Evolutionary conservation across 2,329 filamentous ascomycete species (phyloP), one percentile per base, ranked within the genome.

Genomic region (Cordyceps cateniannulata): DNA sequence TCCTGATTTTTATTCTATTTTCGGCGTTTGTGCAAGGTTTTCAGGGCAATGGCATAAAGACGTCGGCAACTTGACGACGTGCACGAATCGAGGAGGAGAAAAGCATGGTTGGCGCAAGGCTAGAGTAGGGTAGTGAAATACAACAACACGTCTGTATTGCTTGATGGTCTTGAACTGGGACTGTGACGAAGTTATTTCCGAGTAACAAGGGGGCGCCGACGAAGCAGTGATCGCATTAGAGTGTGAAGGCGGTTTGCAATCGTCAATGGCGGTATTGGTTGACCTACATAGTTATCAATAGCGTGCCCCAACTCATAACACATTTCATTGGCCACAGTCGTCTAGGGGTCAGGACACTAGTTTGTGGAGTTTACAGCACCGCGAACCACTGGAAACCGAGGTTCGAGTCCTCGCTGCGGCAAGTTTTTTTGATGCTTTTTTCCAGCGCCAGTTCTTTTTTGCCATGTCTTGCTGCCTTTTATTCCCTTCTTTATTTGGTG

Each of bases 271-370:
- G 42, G 42, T 45, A 24, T 12, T 10, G 2, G 4, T 3, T 22
- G 8, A 12, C 4, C 29, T 51, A 51, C 29, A 40, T 52, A n/a
- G 18, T 25, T 1, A 10, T 8, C 3, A 52, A 52, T 40, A 52
- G 12, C 14, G 5, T 3, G 3, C 2, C 7, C 3, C 10, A 8
- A 22, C 9, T 14, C 29, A 35, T 51, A 5, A 51, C 6, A 16
- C 9, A n/a, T 49, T 18, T 35, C 29, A 51, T 59, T 52, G 47
- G 68, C 68, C 66, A 64, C 63, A 60, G 62, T 69, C 64, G 68
- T 70, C 65, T 69, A 70, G 67, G 63, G 69, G 69, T 67, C 57
- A 69, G 67, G 64, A 69, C 67, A 67, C 63, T 65, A 69, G 65
- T 68, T 70, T 70, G 69, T 70, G 69, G 67, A 55, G 63, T 52